Base-by-base conservation (phyloP, 2,329 filamentous ascomycete genomes). In the Sclerotinia subarctica region DNA sequence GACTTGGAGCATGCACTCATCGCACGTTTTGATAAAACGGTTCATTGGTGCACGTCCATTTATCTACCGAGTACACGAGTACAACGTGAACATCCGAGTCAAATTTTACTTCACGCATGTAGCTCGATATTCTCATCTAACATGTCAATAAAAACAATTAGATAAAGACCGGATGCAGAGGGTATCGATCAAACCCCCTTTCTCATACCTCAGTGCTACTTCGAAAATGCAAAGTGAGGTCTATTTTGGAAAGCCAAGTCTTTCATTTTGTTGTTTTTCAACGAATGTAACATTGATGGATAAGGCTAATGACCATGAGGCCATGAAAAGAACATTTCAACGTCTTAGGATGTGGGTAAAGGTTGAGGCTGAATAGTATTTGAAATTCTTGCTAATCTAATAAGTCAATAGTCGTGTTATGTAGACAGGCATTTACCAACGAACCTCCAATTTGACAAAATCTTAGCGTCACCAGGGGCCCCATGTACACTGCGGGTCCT, bases 331-430 rank as follows among this genome's bases (percentile, higher is more conserved):
- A 60, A 24, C 21, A 24, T 32, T 62, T 51, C 46, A 49, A 51
- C n/a, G n/a, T 21, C 19, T 60, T 6, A 35, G 5, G 21, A 17
- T 49, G 59, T 26, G 59, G 46, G n/a, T 19, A 8, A 38, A 38
- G 15, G 59, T 38, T 38, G 26, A 63, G 59, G 59, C 59, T 63
- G 64, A 59, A 49, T 47, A 66, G 42, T 51, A 54, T 63, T 63
- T 52, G 57, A 54, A 35, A 54, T 63, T 47, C 38, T 21, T 56
- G 49, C 32, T n/a, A 19, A 42, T 32, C 35, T 54, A 62, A 26
- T 62, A 15, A 46, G 47, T 67, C 65, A 56, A 67, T 67, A 67
- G 65, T 67, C 57, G 47, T 44, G 24, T 42, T 56, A 26, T 63
- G 57, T 46, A 35, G 57, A 54, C 65, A 67, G 57, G 65, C 62